Conservation (phyloP, 805 yeast genomes). For the Candida ipomoeae region DNA sequence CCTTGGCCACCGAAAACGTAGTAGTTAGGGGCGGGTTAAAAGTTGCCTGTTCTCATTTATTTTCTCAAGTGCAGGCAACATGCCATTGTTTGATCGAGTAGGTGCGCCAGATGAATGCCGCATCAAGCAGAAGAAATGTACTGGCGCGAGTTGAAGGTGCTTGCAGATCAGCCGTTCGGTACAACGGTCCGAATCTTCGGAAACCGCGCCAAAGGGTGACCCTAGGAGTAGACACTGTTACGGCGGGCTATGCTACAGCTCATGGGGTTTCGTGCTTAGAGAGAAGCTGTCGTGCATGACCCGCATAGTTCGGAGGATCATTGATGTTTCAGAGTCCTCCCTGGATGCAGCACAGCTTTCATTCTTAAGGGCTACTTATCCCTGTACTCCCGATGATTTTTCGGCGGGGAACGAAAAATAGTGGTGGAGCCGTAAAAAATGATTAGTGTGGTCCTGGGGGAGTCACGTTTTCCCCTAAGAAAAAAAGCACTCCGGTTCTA, state of each 20-base stretch:
- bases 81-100: neutral
- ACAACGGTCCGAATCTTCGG: neutral
- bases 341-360: neutral
- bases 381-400: neutral
- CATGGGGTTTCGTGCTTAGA: neutral
- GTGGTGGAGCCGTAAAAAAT: neutral
- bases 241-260: neutral
- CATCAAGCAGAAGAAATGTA: neutral
- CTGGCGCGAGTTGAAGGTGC: neutral
- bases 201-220: neutral
- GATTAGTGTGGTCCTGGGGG: neutral
- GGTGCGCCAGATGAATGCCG: slow-evolving; percentile 1
- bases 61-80: neutral
- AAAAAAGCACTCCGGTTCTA: neutral
- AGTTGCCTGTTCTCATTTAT: neutral
- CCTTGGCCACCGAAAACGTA: neutral
- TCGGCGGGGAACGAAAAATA: neutral
- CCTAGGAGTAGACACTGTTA: neutral
- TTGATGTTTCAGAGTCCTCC: neutral
- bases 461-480: neutral
- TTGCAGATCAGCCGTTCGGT: slow-evolving; percentile 1
- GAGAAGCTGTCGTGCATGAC: neutral
- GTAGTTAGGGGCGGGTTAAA: neutral
- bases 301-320: neutral
- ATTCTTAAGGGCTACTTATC: neutral